Evolutionary conservation across 1,284 basidiomycete genomes (phyloP).

Genomic region (Cutaneotrichosporon cyanovorans): DNA sequence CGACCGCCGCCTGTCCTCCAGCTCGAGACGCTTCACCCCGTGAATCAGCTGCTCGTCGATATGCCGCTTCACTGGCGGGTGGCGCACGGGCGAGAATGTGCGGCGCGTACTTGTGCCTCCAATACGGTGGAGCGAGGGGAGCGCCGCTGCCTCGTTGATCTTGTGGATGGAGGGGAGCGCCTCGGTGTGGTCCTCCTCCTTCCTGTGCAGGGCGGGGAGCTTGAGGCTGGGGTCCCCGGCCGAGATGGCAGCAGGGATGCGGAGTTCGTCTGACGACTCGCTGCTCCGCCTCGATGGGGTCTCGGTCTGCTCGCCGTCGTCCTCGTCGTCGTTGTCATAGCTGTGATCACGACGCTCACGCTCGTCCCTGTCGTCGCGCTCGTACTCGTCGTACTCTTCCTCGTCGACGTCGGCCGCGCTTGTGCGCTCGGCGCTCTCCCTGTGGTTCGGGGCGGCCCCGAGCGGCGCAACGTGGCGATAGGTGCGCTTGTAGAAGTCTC

Average conservation of each 20-base stretch:
- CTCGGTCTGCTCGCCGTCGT: background rate
- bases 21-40: constrained; percentile 41
- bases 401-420: constrained; percentile 16
- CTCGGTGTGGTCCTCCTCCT: constrained; percentile 3
- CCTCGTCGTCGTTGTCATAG: constrained; percentile 1
- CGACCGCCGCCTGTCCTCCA: constrained; percentile 21
- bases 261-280: background rate
- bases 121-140: background rate
- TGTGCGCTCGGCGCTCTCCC: constrained; percentile 27
- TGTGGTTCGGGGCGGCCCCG: constrained; percentile 29
- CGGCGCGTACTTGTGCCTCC: constrained; percentile 4
- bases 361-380: background rate
- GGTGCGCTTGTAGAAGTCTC: constrained; percentile 42
- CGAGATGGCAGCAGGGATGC: constrained; percentile 8
- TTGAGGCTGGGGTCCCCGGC: constrained; percentile 19
- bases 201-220: constrained; percentile 19
- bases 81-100: constrained; percentile 16
- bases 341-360: background rate
- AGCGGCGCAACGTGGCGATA: constrained; percentile 42
- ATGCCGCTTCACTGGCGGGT: constrained; percentile 37
- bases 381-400: background rate
- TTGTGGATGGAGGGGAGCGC: constrained; percentile 10
- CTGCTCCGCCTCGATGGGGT: background rate
- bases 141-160: too few relatives aligned
- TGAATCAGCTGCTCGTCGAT: constrained; percentile 39